Evolutionary conservation across 805 yeast genomes (phyloP).

Genomic region (Candida insectalens): DNA sequence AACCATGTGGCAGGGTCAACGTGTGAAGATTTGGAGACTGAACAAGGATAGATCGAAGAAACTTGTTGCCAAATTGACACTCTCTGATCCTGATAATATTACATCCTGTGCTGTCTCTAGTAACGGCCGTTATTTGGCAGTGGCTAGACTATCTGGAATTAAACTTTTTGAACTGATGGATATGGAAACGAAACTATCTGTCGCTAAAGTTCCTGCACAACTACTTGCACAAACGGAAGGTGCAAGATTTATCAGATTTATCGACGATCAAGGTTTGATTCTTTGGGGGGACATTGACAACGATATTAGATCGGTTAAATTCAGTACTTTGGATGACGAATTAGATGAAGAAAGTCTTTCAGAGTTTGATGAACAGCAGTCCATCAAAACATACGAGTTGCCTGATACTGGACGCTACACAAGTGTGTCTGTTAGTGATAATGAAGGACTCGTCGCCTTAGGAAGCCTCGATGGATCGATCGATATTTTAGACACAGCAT

Average conservation of each 20-base stretch:
- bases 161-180: conserved; percentile 59
- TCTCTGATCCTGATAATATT: conserved; percentile 75
- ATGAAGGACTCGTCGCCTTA: conserved; percentile 39
- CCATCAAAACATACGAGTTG: conserved; percentile 22
- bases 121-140: conserved; percentile 58
- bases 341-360: conserved; percentile 23
- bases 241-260: conserved; percentile 43
- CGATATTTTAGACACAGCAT: conserved; percentile 33
- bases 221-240: conserved; percentile 33
- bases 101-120: conserved; percentile 56
- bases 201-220: conserved; percentile 42
- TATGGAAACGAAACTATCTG: conserved; percentile 27
- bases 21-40: conserved; percentile 72
- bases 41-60: conserved; percentile 31
- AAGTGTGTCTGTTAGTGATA: conserved; percentile 37
- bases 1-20: conserved; percentile 74
- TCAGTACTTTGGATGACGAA: conserved; percentile 31
- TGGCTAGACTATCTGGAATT: conserved; percentile 58
- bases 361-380: conserved; percentile 32
- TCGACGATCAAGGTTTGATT: conserved; percentile 29
- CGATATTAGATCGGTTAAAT: conserved; percentile 30
- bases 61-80: conserved; percentile 53
- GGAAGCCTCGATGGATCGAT: conserved; percentile 60
- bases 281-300: conserved; percentile 52
- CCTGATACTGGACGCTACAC: conserved; percentile 31